Conservation (phyloP, 1,284 basidiomycete genomes). For the Apiotrichum brassicae region DNA sequence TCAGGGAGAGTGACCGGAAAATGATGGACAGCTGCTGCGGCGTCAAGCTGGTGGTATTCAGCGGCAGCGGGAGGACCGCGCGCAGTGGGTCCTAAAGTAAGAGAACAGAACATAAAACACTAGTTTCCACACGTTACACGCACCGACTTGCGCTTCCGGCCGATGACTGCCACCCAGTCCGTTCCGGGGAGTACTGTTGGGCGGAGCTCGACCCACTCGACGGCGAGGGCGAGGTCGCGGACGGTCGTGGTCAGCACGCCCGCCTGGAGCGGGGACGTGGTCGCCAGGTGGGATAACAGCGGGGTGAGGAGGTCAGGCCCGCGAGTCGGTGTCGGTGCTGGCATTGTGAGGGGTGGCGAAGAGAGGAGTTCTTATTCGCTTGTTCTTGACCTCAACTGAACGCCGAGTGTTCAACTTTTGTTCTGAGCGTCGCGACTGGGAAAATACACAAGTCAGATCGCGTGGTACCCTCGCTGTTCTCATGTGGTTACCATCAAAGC, state of each 20-base stretch:
- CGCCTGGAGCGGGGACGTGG: constrained; percentile 30
- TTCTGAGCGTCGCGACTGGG: too few relatives aligned
- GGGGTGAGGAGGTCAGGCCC: constrained; percentile 1
- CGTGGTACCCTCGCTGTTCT: too few relatives aligned
- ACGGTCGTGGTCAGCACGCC: constrained; percentile 38
- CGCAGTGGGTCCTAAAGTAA: constrained; percentile 45
- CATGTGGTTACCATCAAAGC: too few relatives aligned
- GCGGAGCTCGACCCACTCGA: constrained; percentile 44
- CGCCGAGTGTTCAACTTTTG: too few relatives aligned
- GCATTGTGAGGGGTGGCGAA: too few relatives aligned
- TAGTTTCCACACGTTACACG: too few relatives aligned
- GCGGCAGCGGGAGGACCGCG: constrained; percentile 40
- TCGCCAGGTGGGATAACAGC: constrained; percentile 1
- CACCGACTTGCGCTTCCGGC: constrained; percentile 37
- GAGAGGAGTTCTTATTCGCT: too few relatives aligned
- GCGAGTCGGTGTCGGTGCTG: too few relatives aligned
- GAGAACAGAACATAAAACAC: too few relatives aligned
- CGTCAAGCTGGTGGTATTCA: constrained; percentile 39
- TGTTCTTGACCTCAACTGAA: too few relatives aligned
- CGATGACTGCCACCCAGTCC: constrained; percentile 37
- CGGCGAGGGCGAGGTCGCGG: constrained; percentile 45
- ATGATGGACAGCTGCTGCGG: constrained; percentile 37
- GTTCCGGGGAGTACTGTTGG: constrained; percentile 23
- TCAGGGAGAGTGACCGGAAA: constrained; percentile 24
- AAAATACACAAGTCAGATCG: too few relatives aligned